Conservation (phyloP, 768 basidiomycete genomes). For the Leccinellum luteum region DNA sequence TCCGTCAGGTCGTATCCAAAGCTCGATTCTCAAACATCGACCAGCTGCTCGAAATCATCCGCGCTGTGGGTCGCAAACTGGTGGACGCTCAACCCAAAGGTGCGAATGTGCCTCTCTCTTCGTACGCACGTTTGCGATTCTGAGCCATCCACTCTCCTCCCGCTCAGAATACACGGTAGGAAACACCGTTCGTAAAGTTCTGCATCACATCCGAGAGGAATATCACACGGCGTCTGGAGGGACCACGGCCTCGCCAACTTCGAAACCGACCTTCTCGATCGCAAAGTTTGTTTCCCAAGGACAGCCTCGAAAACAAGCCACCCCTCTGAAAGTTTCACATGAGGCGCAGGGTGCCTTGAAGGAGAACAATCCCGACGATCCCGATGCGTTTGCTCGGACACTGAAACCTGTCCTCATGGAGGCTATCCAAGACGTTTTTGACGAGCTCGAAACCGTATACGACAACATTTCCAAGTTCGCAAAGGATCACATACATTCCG, state of each 20-base stretch:
- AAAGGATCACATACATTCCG: conserved; percentile 96
- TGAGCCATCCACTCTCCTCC: conserved; percentile 1
- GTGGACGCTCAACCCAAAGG: conserved; percentile 96
- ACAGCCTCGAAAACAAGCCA: conserved; percentile 54
- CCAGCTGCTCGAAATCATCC: conserved; percentile 77
- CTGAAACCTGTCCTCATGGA: conserved; percentile 95
- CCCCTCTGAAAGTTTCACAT: conserved; percentile 34
- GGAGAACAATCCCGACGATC: conserved; percentile 73
- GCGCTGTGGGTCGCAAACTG: conserved; percentile 72
- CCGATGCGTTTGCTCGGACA: conserved; percentile 70
- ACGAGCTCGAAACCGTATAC: conserved; percentile 94
- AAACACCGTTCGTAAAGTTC: conserved; percentile 89
- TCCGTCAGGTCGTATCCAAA: conserved; percentile 86
- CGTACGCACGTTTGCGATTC: background rate
- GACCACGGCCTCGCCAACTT: conserved; percentile 36
- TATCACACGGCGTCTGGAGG: conserved; percentile 76
- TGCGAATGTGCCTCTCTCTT: conserved; percentile 27
- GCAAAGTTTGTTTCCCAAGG: conserved; percentile 82
- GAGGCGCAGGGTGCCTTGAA: conserved; percentile 58
- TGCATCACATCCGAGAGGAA: conserved; percentile 94
- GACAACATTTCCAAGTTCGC: conserved; percentile 93
- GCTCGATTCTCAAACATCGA: conserved; percentile 86
- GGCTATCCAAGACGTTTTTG: conserved; percentile 93
- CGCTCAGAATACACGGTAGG: conserved; percentile 86
- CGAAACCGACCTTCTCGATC: conserved; percentile 59